Base-by-base conservation (phyloP, 2,329 filamentous ascomycete genomes). In the Cryphonectria naterciae region DNA sequence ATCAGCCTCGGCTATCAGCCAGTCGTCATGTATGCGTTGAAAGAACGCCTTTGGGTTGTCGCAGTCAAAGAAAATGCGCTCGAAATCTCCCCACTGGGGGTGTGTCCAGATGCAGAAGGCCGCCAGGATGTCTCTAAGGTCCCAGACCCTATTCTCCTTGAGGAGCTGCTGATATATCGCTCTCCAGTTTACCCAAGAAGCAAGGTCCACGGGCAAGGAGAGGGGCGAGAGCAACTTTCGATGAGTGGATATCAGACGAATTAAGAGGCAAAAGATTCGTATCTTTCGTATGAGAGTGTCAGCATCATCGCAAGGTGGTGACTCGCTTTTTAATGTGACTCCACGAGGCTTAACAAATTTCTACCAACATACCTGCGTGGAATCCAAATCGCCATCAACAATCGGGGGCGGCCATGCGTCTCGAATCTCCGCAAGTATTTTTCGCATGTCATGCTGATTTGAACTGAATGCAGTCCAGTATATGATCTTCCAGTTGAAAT, bases 401-500 rank as follows among this genome's bases (percentile, higher is more conserved):
- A 11, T 17, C 60, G 39, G 25, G 19, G 3, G 8, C 5, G 61
- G 28, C 65, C 65, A 61, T 25, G 37, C 7, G n/a, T 67, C 37
- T 15, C n/a, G 19, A 8, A 43, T 10, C 15, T 67, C 65, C 2
- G 7, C 28, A 17, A 28, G 35, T 13, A 60, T 46, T 4, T 17
- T 32, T 17, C 25, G 37, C 19, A 39, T 22, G 22, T 60, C 54
- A 28, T 46, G 52, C 37, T 61, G 52, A 32, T 28, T 67, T 25
- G 10, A 43, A n/a, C 52, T 37, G 13, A 32, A 43, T 2, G 65
- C 52, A 4, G 37, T 60, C 46, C 52, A 58, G 22, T 67, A 60
- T 11, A 67, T 58, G 5, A 67, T 10, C 17, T 67, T 67, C 65
- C 65, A 67, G 56, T 67, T 67, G 11, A 67, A 2, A 60, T 60